phyloP scores from a whole-genome alignment of 208 protist species.

The Chromosphaera perkinsii region DNA sequence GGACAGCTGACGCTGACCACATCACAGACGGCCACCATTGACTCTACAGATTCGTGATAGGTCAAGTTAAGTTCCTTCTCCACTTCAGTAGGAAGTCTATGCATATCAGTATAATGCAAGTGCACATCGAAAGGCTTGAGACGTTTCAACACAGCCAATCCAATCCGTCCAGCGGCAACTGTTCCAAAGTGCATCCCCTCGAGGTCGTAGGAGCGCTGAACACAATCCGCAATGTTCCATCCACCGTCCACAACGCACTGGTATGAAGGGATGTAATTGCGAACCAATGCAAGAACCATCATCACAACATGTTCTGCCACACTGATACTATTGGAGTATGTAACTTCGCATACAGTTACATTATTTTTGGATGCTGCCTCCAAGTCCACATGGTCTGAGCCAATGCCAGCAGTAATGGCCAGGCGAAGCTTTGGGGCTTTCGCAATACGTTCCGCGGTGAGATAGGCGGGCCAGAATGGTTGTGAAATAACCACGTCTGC shows the following conservation, averaged over 20 bases:
- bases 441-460: slow-evolving; percentile 13
- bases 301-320: slow-evolving; percentile 25
- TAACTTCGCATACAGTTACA: slow-evolving; percentile 15
- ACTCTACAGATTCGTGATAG: slow-evolving; percentile 7
- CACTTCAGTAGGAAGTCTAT: background rate
- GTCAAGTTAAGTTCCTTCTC: slow-evolving; percentile 14
- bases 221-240: slow-evolving; percentile 25
- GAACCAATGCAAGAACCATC: slow-evolving; percentile 20
- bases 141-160: slow-evolving; percentile 9
- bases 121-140: slow-evolving; percentile 12
- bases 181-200: slow-evolving; percentile 25
- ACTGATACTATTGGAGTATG: slow-evolving; percentile 10
- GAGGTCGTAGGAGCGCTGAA: slow-evolving; percentile 11
- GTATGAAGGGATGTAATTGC: slow-evolving; percentile 9
- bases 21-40: slow-evolving; percentile 1
- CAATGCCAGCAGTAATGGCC: slow-evolving; percentile 16
- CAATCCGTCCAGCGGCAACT: slow-evolving; percentile 21
- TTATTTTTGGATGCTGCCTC: slow-evolving; percentile 15
- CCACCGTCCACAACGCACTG: background rate
- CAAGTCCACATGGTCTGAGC: slow-evolving; percentile 25
- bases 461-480: slow-evolving; percentile 23
- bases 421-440: slow-evolving; percentile 11
- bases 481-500: slow-evolving; percentile 26
- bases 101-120: slow-evolving; percentile 10
- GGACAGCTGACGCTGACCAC: slow-evolving; percentile 27